Base-by-base conservation (phyloP, 2,329 filamentous ascomycete species). In the Drechslera avenae region DNA sequence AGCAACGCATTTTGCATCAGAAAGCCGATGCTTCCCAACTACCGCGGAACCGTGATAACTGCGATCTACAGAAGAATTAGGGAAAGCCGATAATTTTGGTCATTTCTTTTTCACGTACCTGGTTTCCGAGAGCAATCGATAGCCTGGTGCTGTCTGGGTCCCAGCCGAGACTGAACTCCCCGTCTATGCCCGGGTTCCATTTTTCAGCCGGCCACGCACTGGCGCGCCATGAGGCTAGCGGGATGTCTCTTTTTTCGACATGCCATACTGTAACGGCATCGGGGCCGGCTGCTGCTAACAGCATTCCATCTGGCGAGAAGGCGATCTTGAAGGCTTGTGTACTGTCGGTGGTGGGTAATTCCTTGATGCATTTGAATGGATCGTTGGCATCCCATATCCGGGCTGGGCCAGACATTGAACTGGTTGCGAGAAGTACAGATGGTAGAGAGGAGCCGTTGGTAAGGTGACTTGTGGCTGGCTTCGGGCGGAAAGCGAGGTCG, bases 221-320 rank as follows among this genome's bases (percentile, higher is more conserved):
- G 26, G 68, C 66, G 17, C 64, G 67, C 72, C 73, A 75, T 17
- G 56, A 63, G 7, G 70, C 72, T 35, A 73, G 60, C 10, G 71
- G 68, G 8, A 66, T 61, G 5, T 73, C 69, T 23, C 67, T 60
- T 40, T 65, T 67, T 30, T 69, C 67, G 2, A 72, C 50, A 41
- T 72, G 64, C 77, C 78, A 81, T n/a, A 81, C 66, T 5, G 75
- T 75, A 9, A 79, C 69, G 5, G 73, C 66, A 50, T 78, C 75
- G 5, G 69, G 70, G 2, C 76, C 75, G 6, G 73, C 77, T 14
- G 76, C 74, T 8, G 78, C 78, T 6, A 81, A 62, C 26, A 76
- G 64, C 4, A 54, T 56, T 9, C 77, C 76, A 42, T 76, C 68
- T 2, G 76, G 75, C 1, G 76, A 77, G 65, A 78, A 80, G 1